Evolutionary conservation across 1,284 basidiomycete genomes (phyloP), one percentile per base, ranked within the genome.

Genomic region (Trametes sp.): DNA sequence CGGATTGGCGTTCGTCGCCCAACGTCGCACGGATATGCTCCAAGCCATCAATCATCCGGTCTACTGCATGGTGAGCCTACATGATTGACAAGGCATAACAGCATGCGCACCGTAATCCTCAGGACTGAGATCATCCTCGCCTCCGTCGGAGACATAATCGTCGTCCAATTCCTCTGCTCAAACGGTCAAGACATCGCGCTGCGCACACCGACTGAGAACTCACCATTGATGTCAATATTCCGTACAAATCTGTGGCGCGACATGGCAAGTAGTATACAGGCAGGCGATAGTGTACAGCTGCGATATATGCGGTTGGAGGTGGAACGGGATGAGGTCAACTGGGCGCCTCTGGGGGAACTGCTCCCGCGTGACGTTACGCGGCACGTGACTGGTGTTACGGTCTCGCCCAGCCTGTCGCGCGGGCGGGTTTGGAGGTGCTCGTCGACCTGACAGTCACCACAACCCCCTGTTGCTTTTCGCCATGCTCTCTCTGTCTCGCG

Each of bases 191-290:
- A 14, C 16, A 57, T 51, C 36, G n/a, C 42, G 16, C 35, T 33
- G 45, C 54, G 28, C 69, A 61, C 28, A 54, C 69, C 64, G 11
- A 42, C 45, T 33, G 24, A 10, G 55, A 46, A 26, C 77, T 36
- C 67, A 93, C 96, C 95, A 68, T 92, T 83, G 35, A 98, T 81
- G 74, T 98, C 89, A 50, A 99, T 81, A 76, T 98, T 96, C 67
- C 94, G 86, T 67, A 98, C 86, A 76, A 90, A 87, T 74, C 97
- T 89, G 79, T 99, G 97, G 75, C 95, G 82, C 11, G 95, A 96
- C 93, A 94, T 94, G 63, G 59, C 77, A 59, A 31, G 51, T 54
- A 59, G 44, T 38, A 55, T 63, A 65, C 57, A 61, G 61, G 23
- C 49, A 61, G 52, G 44, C 21, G 62, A 54, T 57, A 61, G 55